Conservation (phyloP, 1,139 yeast species). For the Candida tunisiensis region DNA sequence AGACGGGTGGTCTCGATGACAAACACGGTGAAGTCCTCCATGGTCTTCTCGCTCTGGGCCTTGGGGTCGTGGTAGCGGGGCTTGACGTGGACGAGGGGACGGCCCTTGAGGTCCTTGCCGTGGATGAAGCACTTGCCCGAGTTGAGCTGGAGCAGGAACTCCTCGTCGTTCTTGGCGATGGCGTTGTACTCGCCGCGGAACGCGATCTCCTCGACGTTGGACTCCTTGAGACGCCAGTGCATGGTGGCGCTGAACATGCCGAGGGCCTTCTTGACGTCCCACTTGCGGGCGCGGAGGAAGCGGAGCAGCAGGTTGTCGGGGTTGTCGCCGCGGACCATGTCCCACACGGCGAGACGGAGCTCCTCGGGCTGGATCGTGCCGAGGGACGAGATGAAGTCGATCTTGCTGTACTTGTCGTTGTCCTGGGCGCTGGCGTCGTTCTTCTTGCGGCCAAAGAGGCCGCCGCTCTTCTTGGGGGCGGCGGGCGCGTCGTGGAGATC, state of each 20-base stretch:
- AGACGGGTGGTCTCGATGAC: conserved; percentile 58
- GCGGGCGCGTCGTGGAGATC: conserved; percentile 7
- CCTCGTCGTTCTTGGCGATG: conserved; percentile 21
- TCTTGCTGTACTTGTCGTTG: conserved; percentile 4
- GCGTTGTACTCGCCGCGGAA: conserved; percentile 41
- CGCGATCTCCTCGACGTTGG: conserved; percentile 40
- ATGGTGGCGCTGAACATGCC: conserved; percentile 52
- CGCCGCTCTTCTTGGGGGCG: conserved; percentile 14
- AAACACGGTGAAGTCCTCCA: conserved; percentile 48
- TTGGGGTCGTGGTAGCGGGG: conserved; percentile 59
- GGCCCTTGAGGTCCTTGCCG: conserved; percentile 45
- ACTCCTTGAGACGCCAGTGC: conserved; percentile 47
- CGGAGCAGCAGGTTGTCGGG: conserved; percentile 57
- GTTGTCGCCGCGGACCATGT: conserved; percentile 42
- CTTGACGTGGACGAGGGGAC: conserved; percentile 57
- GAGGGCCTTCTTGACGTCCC: conserved; percentile 44
- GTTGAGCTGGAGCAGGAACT: conserved; percentile 33
- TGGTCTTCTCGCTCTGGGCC: conserved; percentile 51
- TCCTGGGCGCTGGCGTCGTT: conserved; percentile 6
- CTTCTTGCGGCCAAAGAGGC: conserved; percentile 8
- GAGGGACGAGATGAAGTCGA: conserved; percentile 7
- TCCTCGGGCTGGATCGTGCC: conserved; percentile 23
- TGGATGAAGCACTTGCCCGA: conserved; percentile 45
- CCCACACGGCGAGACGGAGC: conserved; percentile 33
- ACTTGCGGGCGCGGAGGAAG: conserved; percentile 58